Evolutionary conservation across 2,329 filamentous ascomycete genomes (phyloP), one percentile per base, ranked within the genome.

Genomic region (Fusarium odoratissimum): DNA sequence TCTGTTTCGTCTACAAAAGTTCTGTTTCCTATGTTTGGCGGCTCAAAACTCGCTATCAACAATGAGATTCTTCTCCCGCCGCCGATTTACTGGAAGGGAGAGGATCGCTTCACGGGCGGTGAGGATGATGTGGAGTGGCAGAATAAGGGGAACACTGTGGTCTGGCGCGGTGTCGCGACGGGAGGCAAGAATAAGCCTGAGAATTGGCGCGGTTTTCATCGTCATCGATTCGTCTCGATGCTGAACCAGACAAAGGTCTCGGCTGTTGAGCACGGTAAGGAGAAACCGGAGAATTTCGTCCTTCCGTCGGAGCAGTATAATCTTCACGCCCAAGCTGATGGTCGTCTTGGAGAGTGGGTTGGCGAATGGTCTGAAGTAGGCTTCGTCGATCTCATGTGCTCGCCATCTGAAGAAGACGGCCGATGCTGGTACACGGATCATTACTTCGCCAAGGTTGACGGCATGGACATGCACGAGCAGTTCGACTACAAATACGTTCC

Each of bases 151-250:
- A 81, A 86, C 71, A 79, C 78, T 5, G 85, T 88, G 40, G 82
- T 92, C 55, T 93, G 91, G 91, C 89, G 91, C 37, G 91, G 91
- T 38, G 90, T 92, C 13, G 91, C 90, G 3, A 91, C 91, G 3
- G 91, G 91, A 5, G 91, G 91, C 3, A 81, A 82, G 42, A 90
- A 92, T 72, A 82, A 85, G 72, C 76, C 84, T 79, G 74, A 86
- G 33, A 94, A 91, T 75, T 95, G 92, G 92, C 88, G 85, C 16
- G 88, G 90, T 0, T 94, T 94, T 76, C 92, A 95, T 71, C 89
- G 92, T 7, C 92, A 94, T 77, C 91, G 93, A 4, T 93, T 95
- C 77, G 87, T 94, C 4, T 85, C 90, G 49, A 92, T 94, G 90
- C 87, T 91, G 76, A 94, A 95, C 74, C 87, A 84, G 16, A 92